Conservation (phyloP, 345 rosid species). For the Isatis tinctoria region DNA sequence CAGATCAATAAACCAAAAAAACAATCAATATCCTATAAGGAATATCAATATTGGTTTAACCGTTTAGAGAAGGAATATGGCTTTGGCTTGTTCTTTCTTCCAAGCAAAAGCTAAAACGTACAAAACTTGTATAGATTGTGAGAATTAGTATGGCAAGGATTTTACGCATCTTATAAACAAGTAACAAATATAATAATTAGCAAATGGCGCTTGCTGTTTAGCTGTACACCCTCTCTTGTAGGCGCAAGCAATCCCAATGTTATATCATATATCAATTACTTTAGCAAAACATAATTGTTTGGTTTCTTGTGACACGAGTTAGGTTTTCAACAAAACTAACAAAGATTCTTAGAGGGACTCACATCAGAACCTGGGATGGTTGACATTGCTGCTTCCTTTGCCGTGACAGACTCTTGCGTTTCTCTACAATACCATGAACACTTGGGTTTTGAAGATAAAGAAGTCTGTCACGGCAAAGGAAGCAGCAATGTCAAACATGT, state of each 20-base stretch:
- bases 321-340: background rate
- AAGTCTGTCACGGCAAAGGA: too few species aligned
- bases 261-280: background rate
- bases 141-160: background rate
- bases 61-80: background rate
- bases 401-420: too few species aligned
- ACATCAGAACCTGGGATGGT: too few species aligned
- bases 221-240: background rate
- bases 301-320: background rate
- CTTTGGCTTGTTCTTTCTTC: constrained; percentile 1
- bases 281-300: background rate
- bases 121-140: constrained; percentile 7
- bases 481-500: too few species aligned
- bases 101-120: constrained; percentile 13
- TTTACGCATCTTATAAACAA: background rate
- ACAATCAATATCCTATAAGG: too few species aligned
- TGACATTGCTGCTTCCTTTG: too few species aligned
- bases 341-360: too few species aligned
- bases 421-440: too few species aligned
- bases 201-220: background rate
- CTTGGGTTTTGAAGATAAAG: too few species aligned
- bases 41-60: too few species aligned
- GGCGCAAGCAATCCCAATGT: background rate
- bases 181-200: background rate
- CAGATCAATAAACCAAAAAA: too few species aligned